Evolutionary conservation across 371 early-diverging fungal genomes (phyloP).

Genomic region (Blakeslea trispora): DNA sequence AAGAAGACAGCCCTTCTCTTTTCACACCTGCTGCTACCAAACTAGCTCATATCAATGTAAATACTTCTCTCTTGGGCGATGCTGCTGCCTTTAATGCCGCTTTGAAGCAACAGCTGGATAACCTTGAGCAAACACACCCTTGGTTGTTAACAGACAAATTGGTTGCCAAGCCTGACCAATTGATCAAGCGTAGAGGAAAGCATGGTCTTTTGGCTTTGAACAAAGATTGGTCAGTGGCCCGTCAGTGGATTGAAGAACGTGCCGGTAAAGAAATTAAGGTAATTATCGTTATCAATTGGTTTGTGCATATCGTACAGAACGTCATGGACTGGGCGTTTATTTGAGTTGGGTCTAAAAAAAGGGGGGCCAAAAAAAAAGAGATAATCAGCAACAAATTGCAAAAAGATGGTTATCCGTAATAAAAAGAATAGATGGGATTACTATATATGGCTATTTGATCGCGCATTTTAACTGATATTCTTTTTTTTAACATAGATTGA

Average conservation of each 20-base stretch:
- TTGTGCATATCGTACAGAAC: not conserved
- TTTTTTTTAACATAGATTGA: conserved; percentile 63
- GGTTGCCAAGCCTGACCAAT: conserved; percentile 96
- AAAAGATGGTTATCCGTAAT: no score
- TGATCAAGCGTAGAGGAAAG: conserved; percentile 97
- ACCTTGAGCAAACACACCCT: conserved; percentile 77
- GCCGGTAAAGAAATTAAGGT: conserved; percentile 87
- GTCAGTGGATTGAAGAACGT: conserved; percentile 86
- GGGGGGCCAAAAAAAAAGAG: not conserved
- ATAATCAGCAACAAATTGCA: conserved; percentile 6
- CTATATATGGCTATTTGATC: conserved; percentile 7
- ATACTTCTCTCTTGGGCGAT: conserved; percentile 57
- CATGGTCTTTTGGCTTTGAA: conserved; percentile 90
- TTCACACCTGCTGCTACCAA: conserved; percentile 76
- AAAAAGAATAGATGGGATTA: conserved; percentile 21
- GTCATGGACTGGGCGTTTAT: no score
- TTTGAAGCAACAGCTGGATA: conserved; percentile 66
- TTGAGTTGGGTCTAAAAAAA: not conserved
- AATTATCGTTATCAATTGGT: conserved; percentile 12
- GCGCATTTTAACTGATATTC: conserved; percentile 1
- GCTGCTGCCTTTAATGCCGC: conserved; percentile 54
- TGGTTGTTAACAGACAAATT: conserved; percentile 84
- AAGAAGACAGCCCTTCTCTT: conserved; percentile 44
- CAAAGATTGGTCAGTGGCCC: conserved; percentile 83
- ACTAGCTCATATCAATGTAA: conserved; percentile 79